A percentile compares a stretch with the other conserved stretches of the same genome.
These are phyloP conservation scores for Marsdenia floribunda DNA, from an alignment of 257 asterid species.

Conservation along the genomic window DNA sequence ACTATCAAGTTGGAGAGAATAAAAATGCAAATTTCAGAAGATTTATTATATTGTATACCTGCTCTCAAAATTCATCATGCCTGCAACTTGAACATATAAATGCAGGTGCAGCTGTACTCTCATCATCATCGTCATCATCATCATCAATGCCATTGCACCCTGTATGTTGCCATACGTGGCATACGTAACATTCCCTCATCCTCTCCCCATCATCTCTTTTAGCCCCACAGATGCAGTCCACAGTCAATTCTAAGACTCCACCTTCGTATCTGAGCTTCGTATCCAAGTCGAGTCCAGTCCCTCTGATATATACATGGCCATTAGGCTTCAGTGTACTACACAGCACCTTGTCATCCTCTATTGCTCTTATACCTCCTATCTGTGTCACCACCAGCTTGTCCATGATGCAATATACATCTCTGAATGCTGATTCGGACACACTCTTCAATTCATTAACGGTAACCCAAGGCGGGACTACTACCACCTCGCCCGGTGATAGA, in stretches of 20 bases:
- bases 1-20: too few species aligned
- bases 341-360: constrained; percentile 45
- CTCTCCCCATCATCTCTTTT: constrained; percentile 28
- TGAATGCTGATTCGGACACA: constrained; percentile 56
- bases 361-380: constrained; percentile 60
- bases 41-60: too few species aligned
- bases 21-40: too few species aligned
- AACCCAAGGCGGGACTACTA: constrained; percentile 41
- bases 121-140: constrained; percentile 21
- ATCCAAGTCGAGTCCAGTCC: constrained; percentile 48
- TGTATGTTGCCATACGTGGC: constrained; percentile 23
- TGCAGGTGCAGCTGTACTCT: constrained; percentile 12
- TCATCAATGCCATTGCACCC: constrained; percentile 21
- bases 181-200: constrained; percentile 23
- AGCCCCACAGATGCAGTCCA: constrained; percentile 23
- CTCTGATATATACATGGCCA: constrained; percentile 67
- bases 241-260: constrained; percentile 25
- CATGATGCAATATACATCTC: constrained; percentile 68
- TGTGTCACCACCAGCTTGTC: constrained; percentile 54
- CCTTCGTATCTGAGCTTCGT: constrained; percentile 62
- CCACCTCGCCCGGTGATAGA: constrained; percentile 63
- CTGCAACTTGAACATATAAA: constrained; percentile 16
- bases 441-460: constrained; percentile 49
- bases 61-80: too few species aligned
- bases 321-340: constrained; percentile 30